Percentiles rank a stretch among this genome's conserved stretches.
Evolutionary conservation across 371 early-diverging fungal genomes (phyloP).

Genomic region (Mucor circinelloides): DNA sequence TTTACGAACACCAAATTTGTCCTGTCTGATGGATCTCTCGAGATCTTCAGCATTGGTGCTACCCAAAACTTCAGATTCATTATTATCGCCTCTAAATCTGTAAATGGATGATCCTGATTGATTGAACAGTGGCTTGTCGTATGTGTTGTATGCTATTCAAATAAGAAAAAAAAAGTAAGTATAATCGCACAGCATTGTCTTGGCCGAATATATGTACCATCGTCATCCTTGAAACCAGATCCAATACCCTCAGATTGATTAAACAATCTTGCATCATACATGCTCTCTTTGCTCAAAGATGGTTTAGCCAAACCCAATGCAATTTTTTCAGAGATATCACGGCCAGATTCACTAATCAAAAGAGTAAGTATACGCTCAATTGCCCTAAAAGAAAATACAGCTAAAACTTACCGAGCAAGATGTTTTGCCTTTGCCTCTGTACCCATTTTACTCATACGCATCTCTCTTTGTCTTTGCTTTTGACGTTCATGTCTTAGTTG

Average conservation of each 20-base stretch:
- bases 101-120: slow-evolving; percentile 78
- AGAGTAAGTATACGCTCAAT: not conserved
- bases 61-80: slow-evolving; percentile 69
- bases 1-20: slow-evolving; percentile 66
- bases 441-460: slow-evolving; percentile 91
- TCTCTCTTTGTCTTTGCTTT: slow-evolving; percentile 85
- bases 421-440: slow-evolving; percentile 84
- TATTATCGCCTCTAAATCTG: slow-evolving; percentile 71
- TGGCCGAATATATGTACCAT: slow-evolving; percentile 43
- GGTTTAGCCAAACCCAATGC: slow-evolving; percentile 96
- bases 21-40: slow-evolving; percentile 68
- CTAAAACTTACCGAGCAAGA: slow-evolving; percentile 62
- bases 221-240: slow-evolving; percentile 89
- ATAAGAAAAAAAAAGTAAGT: not conserved
- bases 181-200: not conserved
- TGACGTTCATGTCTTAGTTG: slow-evolving; percentile 84
- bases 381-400: not conserved
- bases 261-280: slow-evolving; percentile 94
- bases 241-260: slow-evolving; percentile 86
- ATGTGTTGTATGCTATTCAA: slow-evolving; percentile 71
- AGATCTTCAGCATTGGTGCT: slow-evolving; percentile 73
- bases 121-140: slow-evolving; percentile 90
- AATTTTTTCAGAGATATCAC: slow-evolving; percentile 98
- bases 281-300: slow-evolving; percentile 80
- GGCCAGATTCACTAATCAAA: slow-evolving; percentile 59